A percentile compares a stretch with the other conserved stretches of the same genome.
phyloP scores from a whole-genome alignment of 2,329 filamentous ascomycete genomes.

The Diaporthe sp. region DNA sequence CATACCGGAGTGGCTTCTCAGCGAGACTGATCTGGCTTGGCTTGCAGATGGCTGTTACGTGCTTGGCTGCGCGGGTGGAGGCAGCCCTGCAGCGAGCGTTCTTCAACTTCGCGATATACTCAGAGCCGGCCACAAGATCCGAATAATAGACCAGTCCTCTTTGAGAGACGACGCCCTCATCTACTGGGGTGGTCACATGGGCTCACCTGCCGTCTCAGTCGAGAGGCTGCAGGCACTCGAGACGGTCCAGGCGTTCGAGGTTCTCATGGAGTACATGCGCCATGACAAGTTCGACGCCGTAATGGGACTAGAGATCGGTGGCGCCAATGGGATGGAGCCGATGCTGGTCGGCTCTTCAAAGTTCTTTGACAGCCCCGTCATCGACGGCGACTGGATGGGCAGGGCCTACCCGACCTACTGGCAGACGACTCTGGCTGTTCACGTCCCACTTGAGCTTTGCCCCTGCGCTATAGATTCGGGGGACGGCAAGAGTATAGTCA shows the following conservation, averaged over 20 bases:
- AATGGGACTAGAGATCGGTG: slow-evolving; percentile 67
- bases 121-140: slow-evolving; percentile 53
- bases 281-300: slow-evolving; percentile 50
- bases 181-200: slow-evolving; percentile 58
- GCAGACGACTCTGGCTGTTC: slow-evolving; percentile 54
- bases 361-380: slow-evolving; percentile 50
- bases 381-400: slow-evolving; percentile 50
- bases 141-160: slow-evolving; percentile 54
- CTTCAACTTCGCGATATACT: slow-evolving; percentile 55
- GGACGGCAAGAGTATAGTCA: slow-evolving; percentile 57
- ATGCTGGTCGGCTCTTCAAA: slow-evolving; percentile 53
- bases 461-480: slow-evolving; percentile 60
- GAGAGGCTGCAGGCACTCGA: slow-evolving; percentile 57
- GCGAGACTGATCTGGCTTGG: slow-evolving; percentile 58
- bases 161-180: slow-evolving; percentile 58
- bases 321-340: slow-evolving; percentile 62
- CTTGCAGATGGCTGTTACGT: slow-evolving; percentile 61
- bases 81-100: slow-evolving; percentile 52
- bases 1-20: slow-evolving; percentile 56
- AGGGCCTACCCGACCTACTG: slow-evolving; percentile 45
- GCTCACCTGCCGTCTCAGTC: slow-evolving; percentile 56
- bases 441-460: slow-evolving; percentile 53
- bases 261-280: slow-evolving; percentile 50
- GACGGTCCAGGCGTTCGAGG: slow-evolving; percentile 51
- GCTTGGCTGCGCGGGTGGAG: slow-evolving; percentile 61